These are phyloP conservation scores for Colletotrichum sp. DNA, from an alignment of 2,329 filamentous ascomycete species.

Conservation along the genomic window DNA sequence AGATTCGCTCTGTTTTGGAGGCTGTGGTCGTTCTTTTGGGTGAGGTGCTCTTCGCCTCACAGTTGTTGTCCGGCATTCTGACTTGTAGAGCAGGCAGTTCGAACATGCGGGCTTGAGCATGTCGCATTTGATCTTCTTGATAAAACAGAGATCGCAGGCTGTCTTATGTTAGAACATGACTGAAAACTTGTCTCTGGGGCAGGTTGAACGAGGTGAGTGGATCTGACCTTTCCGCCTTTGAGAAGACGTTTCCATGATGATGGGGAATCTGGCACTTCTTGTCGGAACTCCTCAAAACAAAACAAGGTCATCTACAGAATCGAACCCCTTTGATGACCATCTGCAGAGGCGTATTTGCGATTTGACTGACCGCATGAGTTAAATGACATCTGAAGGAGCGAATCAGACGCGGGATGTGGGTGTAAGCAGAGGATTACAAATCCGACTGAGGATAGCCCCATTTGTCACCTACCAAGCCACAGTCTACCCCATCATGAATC, in stretches of 20 bases:
- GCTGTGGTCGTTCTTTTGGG: slow-evolving; percentile 13
- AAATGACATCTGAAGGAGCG: background rate
- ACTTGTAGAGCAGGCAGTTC: slow-evolving; percentile 47
- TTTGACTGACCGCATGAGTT: background rate
- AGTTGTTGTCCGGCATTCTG: slow-evolving; percentile 38
- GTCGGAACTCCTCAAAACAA: background rate
- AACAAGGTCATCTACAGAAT: background rate
- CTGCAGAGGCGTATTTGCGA: background rate
- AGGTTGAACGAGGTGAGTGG: slow-evolving; percentile 8
- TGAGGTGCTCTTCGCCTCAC: slow-evolving; percentile 28
- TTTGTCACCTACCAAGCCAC: background rate
- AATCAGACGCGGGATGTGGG: background rate
- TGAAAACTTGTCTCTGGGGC: background rate
- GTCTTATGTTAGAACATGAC: background rate
- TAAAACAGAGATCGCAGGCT: slow-evolving; percentile 50
- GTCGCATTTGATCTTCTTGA: slow-evolving; percentile 53
- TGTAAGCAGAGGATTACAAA: background rate
- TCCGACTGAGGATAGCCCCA: background rate
- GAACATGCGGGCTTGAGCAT: slow-evolving; percentile 48
- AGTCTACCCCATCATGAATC: background rate
- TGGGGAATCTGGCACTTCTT: background rate
- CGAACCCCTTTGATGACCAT: background rate
- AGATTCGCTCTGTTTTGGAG: background rate
- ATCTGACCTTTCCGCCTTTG: slow-evolving; percentile 27
- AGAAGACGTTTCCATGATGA: slow-evolving; percentile 31